Base-by-base conservation (phyloP, 2,329 filamentous ascomycete species). In the Fusarium sp. region DNA sequence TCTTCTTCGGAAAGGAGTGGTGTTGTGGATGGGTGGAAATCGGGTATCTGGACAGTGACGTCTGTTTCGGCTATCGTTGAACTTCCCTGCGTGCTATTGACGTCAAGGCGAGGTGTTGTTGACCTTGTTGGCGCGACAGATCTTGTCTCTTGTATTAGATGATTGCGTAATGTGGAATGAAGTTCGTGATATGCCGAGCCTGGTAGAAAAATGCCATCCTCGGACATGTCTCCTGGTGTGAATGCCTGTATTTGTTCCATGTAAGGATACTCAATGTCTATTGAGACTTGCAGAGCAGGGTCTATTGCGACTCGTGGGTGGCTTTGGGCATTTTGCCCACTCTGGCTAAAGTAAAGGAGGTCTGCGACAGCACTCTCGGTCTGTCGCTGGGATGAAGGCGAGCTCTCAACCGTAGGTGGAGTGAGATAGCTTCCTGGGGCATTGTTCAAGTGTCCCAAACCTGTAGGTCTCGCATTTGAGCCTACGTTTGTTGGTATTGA, bases 141-240 rank as follows among this genome's bases (percentile, higher is more conserved):
- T 8, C 82, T 80, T 4, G 84, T 84, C 25, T 86, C 85, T 33
- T 84, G 83, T 20, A 87, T 83, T 25, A 87, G 81, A 27, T 85
- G 83, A 56, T 85, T 84, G 17, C 85, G 81, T 3, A 87, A 74
- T 1, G 84, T 84, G 2, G 84, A 84, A 64, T 87, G 85, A 2
- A 86, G 77, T 47, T 86, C 85, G 63, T 86, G 84, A 40, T 87
- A 87, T 1, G 83, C 82, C 1, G 85, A 86, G 2, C 85, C 86
- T 2, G 86, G 85, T 4, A 86, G 71, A 66, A 87, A 87, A 22
- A 87, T 82, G 59, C 85, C 85, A 58, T 83, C 82, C 8, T 82
- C 82, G 4, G 77, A 79, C 30, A 76, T 75, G 1, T 80, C 80
- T 4, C 82, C 81, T 0, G 81, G 80, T 0, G 80, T 81, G 25